Percentiles rank a stretch among this genome's conserved stretches.
phyloP scores from a whole-genome alignment of 2,329 filamentous ascomycete genomes.

The Pseudocercospora ulei region DNA sequence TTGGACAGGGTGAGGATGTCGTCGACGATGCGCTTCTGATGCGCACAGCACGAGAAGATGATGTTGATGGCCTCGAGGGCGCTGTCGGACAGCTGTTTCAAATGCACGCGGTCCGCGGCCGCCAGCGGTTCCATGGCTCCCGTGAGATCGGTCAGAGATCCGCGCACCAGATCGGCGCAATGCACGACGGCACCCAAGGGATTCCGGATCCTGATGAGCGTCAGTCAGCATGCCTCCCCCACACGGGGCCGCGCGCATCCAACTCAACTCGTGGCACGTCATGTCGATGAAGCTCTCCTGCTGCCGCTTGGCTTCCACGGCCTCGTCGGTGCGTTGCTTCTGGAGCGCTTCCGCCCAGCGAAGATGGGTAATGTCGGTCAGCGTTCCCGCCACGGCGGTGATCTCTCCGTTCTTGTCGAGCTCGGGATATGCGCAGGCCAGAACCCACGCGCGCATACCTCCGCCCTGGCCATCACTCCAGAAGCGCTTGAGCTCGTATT shows the following conservation, averaged over 20 bases:
- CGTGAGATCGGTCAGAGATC: slow-evolving; percentile 14
- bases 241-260: not conserved
- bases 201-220: slow-evolving; percentile 17
- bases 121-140: slow-evolving; percentile 15
- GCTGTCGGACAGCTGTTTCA: slow-evolving; percentile 10
- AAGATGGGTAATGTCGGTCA: slow-evolving; percentile 39
- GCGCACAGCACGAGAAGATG: slow-evolving; percentile 38
- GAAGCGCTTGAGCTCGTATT: slow-evolving; percentile 34
- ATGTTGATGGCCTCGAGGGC: slow-evolving; percentile 28
- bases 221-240: not conserved
- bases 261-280: slow-evolving; percentile 18
- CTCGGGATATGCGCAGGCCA: slow-evolving; percentile 22
- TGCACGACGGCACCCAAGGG: slow-evolving; percentile 34
- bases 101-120: not conserved
- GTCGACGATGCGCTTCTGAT: slow-evolving; percentile 43
- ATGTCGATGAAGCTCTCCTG: slow-evolving; percentile 39
- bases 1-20: slow-evolving; percentile 41
- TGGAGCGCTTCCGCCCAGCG: slow-evolving; percentile 40
- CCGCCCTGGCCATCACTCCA: slow-evolving; percentile 23
- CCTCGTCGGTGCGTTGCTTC: slow-evolving; percentile 34
- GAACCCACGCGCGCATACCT: slow-evolving; percentile 17
- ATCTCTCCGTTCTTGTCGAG: slow-evolving; percentile 32
- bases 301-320: slow-evolving; percentile 37
- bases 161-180: slow-evolving; percentile 36
- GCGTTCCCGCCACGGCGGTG: slow-evolving; percentile 37